Percentiles rank a stretch among this genome's conserved stretches.
Evolutionary conservation across 345 rosid genomes (phyloP).

Genomic region (Heritiera littoralis): DNA sequence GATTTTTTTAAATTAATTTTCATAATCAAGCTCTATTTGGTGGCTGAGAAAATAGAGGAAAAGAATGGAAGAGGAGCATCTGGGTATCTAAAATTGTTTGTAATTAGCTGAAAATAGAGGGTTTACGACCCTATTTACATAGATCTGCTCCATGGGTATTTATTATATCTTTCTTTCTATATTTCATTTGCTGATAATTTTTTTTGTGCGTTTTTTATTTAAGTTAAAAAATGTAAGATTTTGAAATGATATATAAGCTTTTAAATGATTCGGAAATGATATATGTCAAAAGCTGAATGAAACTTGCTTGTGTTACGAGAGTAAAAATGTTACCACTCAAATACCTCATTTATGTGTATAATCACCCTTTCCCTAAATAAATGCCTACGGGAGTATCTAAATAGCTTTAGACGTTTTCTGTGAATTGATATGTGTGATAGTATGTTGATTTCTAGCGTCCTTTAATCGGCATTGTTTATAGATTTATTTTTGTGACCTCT

Average conservation of each 20-base stretch:
- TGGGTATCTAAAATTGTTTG: neutral
- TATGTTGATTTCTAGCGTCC: too few relatives aligned
- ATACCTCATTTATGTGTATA: neutral
- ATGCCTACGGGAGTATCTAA: neutral
- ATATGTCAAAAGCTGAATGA: neutral
- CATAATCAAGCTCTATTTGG: conserved; percentile 16
- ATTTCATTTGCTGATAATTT: neutral
- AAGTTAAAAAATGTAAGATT: neutral
- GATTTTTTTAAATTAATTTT: neutral
- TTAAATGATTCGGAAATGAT: neutral
- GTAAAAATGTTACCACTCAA: neutral
- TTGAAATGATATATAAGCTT: neutral
- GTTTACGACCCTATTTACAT: neutral
- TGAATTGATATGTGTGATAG: too few relatives aligned
- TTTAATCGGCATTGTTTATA: too few relatives aligned
- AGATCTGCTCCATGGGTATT: conserved; percentile 6
- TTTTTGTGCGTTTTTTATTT: neutral
- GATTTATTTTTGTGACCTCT: too few relatives aligned
- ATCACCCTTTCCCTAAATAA: neutral
- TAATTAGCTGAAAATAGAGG: neutral
- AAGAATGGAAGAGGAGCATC: neutral
- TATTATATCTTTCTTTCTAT: neutral
- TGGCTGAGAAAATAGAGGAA: conserved; percentile 13
- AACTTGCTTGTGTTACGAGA: neutral
- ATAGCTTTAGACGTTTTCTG: neutral